Conservation (phyloP, 1,139 yeast species). For the Zhuliangozyma parablackwelliae region DNA sequence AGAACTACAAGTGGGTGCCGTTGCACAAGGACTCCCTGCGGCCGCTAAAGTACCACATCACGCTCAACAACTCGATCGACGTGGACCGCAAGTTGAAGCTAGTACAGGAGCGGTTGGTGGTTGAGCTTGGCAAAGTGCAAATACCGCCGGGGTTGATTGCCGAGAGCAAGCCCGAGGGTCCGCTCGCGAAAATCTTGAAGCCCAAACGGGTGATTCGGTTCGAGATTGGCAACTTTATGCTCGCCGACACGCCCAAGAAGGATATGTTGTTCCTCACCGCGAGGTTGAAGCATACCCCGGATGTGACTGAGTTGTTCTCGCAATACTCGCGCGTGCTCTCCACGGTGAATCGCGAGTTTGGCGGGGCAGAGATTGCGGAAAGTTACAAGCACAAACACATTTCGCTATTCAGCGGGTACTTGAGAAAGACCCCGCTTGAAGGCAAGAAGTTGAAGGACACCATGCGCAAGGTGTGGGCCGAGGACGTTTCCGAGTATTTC, state of each 20-base stretch:
- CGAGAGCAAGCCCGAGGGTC: neutral
- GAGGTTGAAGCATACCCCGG: constrained; percentile 1
- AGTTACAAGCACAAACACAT: neutral
- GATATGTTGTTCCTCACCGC: constrained; percentile 1
- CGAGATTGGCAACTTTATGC: neutral
- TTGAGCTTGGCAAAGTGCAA: neutral
- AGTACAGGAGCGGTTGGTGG: neutral
- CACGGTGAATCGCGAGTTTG: no score
- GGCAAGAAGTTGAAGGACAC: neutral
- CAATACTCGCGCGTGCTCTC: neutral
- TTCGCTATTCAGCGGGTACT: constrained; percentile 1
- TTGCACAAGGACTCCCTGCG: constrained; percentile 5
- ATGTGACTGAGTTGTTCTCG: neutral
- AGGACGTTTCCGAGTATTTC: neutral
- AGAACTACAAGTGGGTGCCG: constrained; percentile 6
- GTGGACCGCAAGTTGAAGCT: neutral
- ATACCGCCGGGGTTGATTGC: constrained; percentile 1
- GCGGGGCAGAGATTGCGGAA: no score
- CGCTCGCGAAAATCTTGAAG: constrained; percentile 1
- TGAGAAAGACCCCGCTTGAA: neutral
- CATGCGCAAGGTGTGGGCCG: neutral
- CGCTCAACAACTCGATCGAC: constrained; percentile 1
- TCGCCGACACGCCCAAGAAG: constrained; percentile 1
- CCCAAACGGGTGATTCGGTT: constrained; percentile 2
- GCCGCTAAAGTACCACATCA: constrained; percentile 6